Base-by-base conservation (phyloP, 2,329 filamentous ascomycete species). In the Samsoniella hepiali region DNA sequence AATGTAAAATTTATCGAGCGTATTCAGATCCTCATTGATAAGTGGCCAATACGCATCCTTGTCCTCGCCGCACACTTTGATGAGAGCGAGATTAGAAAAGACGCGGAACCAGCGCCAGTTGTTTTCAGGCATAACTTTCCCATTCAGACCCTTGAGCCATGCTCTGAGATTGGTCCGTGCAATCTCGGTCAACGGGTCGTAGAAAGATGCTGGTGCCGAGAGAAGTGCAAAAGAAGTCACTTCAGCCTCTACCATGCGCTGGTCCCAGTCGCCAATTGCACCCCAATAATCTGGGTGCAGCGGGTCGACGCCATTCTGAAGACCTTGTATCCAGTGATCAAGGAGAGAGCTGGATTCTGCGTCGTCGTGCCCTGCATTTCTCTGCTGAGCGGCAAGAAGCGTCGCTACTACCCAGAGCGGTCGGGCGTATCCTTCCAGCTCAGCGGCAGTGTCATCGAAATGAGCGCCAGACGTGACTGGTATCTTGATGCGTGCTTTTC, bases 91-190 rank as follows among this genome's bases (percentile, higher is more conserved):
- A 59, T 83, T 83, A 1, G 74, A 77, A 69, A 83, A 79, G 1
- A 83, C 75, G 0, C 81, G 77, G 61, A 84, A 84, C 81, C 81
- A 84, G 1, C 78, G 74, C 81, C 81, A 83, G 61, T 84, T 84
- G 0, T 77, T 82, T 2, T 70, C 67, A 0, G 81, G 81, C 72
- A 84, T 81, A 2, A 72, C 68, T 65, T 78, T 79, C 0, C 73
- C 73, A 34, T 82, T 81, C 10, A 83, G 73, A 0, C 72, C 72
- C 6, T 69, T 68, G 1, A 83, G 67, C 80, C 81, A 83, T 0
- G 64, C 61, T 1, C 67, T 70, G 1, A 83, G 68, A 13, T 81
- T 78, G 0, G 38, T 17, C 38, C 76, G 77, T 3, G 72, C 69
- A 3, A 62, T n/a, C 0, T 68, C 59, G 1, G 63, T 70, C 6